Conservation (phyloP, 345 rosid species). For the Cardamine occulta region DNA sequence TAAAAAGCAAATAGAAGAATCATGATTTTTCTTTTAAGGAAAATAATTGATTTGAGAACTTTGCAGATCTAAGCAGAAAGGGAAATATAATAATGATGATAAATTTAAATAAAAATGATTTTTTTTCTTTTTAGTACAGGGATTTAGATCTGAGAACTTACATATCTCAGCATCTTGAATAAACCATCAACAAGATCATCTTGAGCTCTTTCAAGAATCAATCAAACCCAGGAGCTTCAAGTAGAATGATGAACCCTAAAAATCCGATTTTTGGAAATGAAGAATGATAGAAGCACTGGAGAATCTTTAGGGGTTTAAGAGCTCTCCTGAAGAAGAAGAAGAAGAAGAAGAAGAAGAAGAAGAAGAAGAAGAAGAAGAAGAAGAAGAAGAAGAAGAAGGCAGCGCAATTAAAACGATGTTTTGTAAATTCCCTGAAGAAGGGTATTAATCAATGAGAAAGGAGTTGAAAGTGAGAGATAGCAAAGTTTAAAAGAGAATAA, state of each 20-base stretch:
- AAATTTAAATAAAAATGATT: not conserved
- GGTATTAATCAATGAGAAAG: slow-evolving; percentile 38
- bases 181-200: slow-evolving; percentile 41
- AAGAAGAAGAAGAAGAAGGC: no score
- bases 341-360: no score
- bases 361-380: no score
- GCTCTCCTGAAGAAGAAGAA: no score
- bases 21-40: slow-evolving; percentile 14
- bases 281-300: slow-evolving; percentile 32
- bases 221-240: slow-evolving; percentile 41
- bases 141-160: slow-evolving; percentile 79
- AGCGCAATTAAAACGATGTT: slow-evolving; percentile 41
- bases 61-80: slow-evolving; percentile 43
- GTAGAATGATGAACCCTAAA: slow-evolving; percentile 34
- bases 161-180: slow-evolving; percentile 49
- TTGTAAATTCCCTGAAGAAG: not conserved
- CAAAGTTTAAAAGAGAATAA: slow-evolving; percentile 27
- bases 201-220: slow-evolving; percentile 31
- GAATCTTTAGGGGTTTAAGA: slow-evolving; percentile 22
- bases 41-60: slow-evolving; percentile 36
- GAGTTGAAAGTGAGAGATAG: slow-evolving; percentile 39
- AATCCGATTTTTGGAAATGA: slow-evolving; percentile 34
- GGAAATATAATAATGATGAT: slow-evolving; percentile 44
- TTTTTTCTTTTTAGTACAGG: slow-evolving; percentile 14
- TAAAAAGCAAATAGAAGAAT: slow-evolving; percentile 32